A percentile compares a stretch with the other conserved stretches of the same genome.
Conservation (phyloP, 805 yeast species). For the Candida glaebosa region DNA sequence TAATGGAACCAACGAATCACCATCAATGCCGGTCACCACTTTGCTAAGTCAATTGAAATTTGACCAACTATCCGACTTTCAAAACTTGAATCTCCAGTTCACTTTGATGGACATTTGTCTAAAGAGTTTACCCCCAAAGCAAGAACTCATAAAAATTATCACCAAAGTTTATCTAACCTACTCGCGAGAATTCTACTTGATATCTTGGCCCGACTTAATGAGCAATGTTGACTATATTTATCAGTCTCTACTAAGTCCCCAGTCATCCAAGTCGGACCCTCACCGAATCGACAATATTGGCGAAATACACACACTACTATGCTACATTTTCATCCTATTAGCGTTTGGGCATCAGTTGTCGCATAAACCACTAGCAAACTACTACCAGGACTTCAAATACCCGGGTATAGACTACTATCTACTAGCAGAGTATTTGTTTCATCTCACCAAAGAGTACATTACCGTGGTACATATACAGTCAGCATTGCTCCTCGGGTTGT, state of each 20-base stretch:
- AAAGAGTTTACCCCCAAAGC: conserved; percentile 22
- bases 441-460: conserved; percentile 28
- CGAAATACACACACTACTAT: conserved; percentile 14
- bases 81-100: conserved; percentile 23
- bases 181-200: conserved; percentile 32
- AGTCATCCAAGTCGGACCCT: neutral
- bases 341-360: conserved; percentile 39
- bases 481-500: conserved; percentile 31
- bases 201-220: conserved; percentile 9
- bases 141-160: conserved; percentile 20
- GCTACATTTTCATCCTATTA: conserved; percentile 30
- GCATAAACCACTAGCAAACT: conserved; percentile 6
- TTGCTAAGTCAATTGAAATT: neutral
- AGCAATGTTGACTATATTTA: conserved; percentile 11
- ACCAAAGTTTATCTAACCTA: conserved; percentile 25
- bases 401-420: conserved; percentile 36
- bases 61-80: conserved; percentile 21
- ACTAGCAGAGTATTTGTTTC: conserved; percentile 29
- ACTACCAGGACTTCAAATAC: conserved; percentile 1
- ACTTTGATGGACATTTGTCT: conserved; percentile 18
- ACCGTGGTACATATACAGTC: conserved; percentile 32
- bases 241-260: neutral
- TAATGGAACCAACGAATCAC: neutral
- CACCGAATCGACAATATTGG: conserved; percentile 1
- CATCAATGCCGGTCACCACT: neutral